A percentile compares a stretch with the other conserved stretches of the same genome.
phyloP scores from a whole-genome alignment of 2,329 filamentous ascomycete species.

The Rosellinia necatrix region DNA sequence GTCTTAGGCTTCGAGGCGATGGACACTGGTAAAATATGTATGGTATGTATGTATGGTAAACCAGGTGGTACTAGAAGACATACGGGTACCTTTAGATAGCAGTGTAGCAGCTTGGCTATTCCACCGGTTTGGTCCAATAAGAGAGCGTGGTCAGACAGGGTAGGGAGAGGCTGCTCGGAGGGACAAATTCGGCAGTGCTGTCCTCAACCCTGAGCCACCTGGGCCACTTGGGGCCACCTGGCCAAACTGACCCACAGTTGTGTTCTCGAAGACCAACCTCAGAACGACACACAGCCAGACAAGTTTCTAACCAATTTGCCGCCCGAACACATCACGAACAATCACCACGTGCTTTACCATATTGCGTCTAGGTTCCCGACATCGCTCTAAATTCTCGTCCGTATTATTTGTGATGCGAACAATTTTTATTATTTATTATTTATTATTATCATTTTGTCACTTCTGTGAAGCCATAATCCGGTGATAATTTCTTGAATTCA shows the following conservation, averaged over 20 bases:
- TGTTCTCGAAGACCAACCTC: background rate
- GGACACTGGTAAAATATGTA: constrained; percentile 25
- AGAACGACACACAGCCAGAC: background rate
- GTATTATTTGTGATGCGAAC: no score
- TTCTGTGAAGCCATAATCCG: no score
- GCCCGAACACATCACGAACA: background rate
- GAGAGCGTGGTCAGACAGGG: no score
- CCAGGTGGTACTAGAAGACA: background rate
- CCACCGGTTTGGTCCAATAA: constrained; percentile 7
- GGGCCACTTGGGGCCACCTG: constrained; percentile 16
- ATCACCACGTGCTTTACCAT: background rate
- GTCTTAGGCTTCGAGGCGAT: constrained; percentile 22
- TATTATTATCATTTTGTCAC: no score
- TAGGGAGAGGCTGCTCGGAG: constrained; percentile 3
- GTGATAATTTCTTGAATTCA: constrained; percentile 2
- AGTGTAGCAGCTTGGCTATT: background rate
- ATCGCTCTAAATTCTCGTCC: background rate
- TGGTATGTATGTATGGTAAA: constrained; percentile 7
- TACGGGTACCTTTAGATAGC: background rate
- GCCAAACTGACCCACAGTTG: constrained; percentile 8
- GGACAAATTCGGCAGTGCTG: constrained; percentile 22
- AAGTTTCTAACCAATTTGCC: background rate
- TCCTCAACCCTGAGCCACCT: constrained; percentile 1
- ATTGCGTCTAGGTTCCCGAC: background rate
- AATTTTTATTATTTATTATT: no score